Evolutionary conservation across 345 rosid genomes (phyloP).

Genomic region (Brassica incana): DNA sequence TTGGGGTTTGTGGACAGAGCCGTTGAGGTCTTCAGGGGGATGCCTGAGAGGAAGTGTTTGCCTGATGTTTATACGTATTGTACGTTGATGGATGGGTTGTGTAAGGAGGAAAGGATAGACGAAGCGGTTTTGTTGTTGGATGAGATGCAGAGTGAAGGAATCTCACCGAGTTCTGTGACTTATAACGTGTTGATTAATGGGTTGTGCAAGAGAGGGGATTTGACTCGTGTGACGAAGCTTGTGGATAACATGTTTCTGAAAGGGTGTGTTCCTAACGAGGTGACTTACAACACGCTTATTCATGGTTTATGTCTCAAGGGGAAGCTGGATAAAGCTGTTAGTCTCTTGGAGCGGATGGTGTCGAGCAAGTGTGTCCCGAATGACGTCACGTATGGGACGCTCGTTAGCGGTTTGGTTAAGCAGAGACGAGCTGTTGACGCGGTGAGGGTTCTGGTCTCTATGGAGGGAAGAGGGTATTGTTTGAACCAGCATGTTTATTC

Average conservation of each 20-base stretch:
- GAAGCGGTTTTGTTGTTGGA: conserved; percentile 85
- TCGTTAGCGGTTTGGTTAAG: conserved; percentile 83
- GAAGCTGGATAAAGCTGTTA: conserved; percentile 76
- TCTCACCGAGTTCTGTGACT: conserved; percentile 60
- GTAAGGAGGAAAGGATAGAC: conserved; percentile 70
- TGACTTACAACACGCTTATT: conserved; percentile 86
- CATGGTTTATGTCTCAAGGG: conserved; percentile 86
- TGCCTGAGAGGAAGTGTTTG: conserved; percentile 54
- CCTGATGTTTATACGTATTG: conserved; percentile 85
- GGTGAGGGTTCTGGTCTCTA: conserved; percentile 45
- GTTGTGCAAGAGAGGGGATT: conserved; percentile 78
- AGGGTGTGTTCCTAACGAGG: conserved; percentile 78
- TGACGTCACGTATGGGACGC: conserved; percentile 78
- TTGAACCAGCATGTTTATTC: conserved; percentile 72
- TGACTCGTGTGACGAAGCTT: conserved; percentile 72
- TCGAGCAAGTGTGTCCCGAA: conserved; percentile 67
- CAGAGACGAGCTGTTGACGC: conserved; percentile 64
- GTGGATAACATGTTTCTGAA: conserved; percentile 92
- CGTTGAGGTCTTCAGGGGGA: conserved; percentile 64
- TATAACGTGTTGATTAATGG: conserved; percentile 84
- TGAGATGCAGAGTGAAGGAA: conserved; percentile 94
- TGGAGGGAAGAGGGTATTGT: conserved; percentile 76
- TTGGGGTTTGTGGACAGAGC: conserved; percentile 71
- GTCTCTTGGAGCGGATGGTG: conserved; percentile 81
- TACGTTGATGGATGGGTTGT: conserved; percentile 94